A percentile compares a stretch with the other conserved stretches of the same genome.
These are phyloP conservation scores for Coemansia interrupta DNA, from an alignment of 192 early-diverging fungal genomes.

Conservation along the genomic window DNA sequence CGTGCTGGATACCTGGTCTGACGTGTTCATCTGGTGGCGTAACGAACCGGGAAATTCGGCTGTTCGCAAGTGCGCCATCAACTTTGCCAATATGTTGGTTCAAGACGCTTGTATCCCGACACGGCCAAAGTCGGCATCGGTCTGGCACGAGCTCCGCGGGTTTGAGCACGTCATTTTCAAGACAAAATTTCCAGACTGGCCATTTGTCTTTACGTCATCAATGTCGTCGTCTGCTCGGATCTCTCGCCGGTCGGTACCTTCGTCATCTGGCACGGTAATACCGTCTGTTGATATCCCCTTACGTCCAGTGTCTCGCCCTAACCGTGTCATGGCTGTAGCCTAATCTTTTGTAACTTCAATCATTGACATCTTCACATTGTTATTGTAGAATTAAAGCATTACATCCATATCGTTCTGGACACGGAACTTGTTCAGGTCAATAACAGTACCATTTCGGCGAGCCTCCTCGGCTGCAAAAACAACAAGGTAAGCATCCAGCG, in stretches of 20 bases:
- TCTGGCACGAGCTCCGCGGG: slow-evolving; percentile 47
- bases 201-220: slow-evolving; percentile 41
- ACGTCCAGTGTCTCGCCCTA: slow-evolving; percentile 17
- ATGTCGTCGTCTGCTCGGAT: slow-evolving; percentile 13
- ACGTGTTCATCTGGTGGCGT: slow-evolving; percentile 53
- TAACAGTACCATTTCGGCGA: slow-evolving; percentile 9
- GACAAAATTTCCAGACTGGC: slow-evolving; percentile 53
- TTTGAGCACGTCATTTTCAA: slow-evolving; percentile 51
- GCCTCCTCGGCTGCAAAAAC: slow-evolving; percentile 28
- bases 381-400: neutral
- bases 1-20: slow-evolving; percentile 47
- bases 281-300: slow-evolving; percentile 21
- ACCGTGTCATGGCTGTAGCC: slow-evolving; percentile 21
- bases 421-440: slow-evolving; percentile 12
- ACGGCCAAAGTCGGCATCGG: slow-evolving; percentile 38
- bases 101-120: slow-evolving; percentile 41
- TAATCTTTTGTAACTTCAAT: neutral
- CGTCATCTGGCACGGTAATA: slow-evolving; percentile 6
- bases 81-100: slow-evolving; percentile 43
- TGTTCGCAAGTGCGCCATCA: slow-evolving; percentile 41
- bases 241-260: slow-evolving; percentile 7
- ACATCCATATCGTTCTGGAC: neutral
- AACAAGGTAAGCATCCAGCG: slow-evolving; percentile 10
- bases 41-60: slow-evolving; percentile 39
- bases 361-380: neutral